Evolutionary conservation across 345 rosid species (phyloP).

Genomic region (Populus euphratica): DNA sequence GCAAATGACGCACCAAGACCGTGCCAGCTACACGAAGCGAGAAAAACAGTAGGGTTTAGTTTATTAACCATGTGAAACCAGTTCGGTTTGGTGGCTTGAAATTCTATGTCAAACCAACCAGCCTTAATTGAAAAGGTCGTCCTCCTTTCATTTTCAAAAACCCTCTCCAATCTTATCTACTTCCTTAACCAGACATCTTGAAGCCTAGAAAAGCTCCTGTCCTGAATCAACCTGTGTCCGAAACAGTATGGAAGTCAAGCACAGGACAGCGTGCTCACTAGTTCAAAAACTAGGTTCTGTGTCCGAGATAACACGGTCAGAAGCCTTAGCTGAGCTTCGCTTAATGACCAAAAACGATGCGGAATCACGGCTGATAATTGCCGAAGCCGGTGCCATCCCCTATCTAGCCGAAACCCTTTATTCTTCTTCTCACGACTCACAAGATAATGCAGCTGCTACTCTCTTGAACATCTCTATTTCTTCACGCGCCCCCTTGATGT

Average conservation of each 20-base stretch:
- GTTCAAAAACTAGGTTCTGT: conserved; percentile 78
- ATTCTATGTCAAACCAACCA: background rate
- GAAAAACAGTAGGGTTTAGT: background rate
- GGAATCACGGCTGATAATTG: conserved; percentile 56
- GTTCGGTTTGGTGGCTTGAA: background rate
- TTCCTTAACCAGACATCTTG: background rate
- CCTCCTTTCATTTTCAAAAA: background rate
- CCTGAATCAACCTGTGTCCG: background rate
- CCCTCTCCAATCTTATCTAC: background rate
- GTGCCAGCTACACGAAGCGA: background rate
- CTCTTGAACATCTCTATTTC: conserved; percentile 79
- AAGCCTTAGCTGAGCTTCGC: conserved; percentile 70
- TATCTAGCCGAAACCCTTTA: conserved; percentile 78
- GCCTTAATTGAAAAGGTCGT: background rate
- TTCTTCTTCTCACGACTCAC: conserved; percentile 51
- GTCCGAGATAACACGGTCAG: conserved; percentile 66
- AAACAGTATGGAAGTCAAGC: conserved; percentile 60
- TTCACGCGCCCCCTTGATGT: conserved; percentile 62
- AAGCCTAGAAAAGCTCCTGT: background rate
- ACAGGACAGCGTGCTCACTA: conserved; percentile 52
- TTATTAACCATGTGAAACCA: background rate
- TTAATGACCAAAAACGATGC: conserved; percentile 73
- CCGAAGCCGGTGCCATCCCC: conserved; percentile 80
- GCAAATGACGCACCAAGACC: no score
- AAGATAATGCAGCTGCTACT: conserved; percentile 87